phyloP scores from a whole-genome alignment of 176 grass and related monocot genomes.

The Thinopyrum elongatum region DNA sequence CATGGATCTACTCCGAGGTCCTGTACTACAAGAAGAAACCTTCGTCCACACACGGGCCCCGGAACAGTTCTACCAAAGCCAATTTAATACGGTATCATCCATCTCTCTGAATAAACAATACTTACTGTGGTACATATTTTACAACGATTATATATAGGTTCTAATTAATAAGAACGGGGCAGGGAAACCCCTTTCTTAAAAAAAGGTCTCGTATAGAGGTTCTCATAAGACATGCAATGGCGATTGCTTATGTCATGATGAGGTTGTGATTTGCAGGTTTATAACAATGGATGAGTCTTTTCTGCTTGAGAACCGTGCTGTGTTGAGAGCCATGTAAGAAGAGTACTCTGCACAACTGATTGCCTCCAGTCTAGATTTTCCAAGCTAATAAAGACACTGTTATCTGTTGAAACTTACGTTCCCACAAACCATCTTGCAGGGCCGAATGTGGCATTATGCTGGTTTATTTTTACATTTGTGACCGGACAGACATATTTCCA shows the following conservation, averaged over 20 bases:
- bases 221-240: background rate
- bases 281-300: slow-evolving; percentile 77
- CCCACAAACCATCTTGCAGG: slow-evolving; percentile 41
- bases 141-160: background rate
- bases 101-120: slow-evolving; percentile 8
- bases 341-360: background rate
- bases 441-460: slow-evolving; percentile 63
- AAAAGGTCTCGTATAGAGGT: too few species aligned
- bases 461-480: slow-evolving; percentile 85
- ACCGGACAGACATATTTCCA: slow-evolving; percentile 81
- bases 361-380: slow-evolving; percentile 4
- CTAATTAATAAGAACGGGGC: too few species aligned
- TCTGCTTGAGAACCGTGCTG: slow-evolving; percentile 71
- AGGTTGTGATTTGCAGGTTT: slow-evolving; percentile 54
- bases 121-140: background rate
- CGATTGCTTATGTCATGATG: background rate
- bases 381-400: background rate
- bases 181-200: too few species aligned
- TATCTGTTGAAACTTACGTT: background rate
- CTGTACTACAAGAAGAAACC: slow-evolving; percentile 44
- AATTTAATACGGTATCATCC: slow-evolving; percentile 36
- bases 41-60: background rate
- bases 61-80: slow-evolving; percentile 52
- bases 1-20: slow-evolving; percentile 68
- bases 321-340: slow-evolving; percentile 74